These are phyloP conservation scores for Pisolithus orientalis DNA, from an alignment of 768 basidiomycete species.

Conservation along the genomic window DNA sequence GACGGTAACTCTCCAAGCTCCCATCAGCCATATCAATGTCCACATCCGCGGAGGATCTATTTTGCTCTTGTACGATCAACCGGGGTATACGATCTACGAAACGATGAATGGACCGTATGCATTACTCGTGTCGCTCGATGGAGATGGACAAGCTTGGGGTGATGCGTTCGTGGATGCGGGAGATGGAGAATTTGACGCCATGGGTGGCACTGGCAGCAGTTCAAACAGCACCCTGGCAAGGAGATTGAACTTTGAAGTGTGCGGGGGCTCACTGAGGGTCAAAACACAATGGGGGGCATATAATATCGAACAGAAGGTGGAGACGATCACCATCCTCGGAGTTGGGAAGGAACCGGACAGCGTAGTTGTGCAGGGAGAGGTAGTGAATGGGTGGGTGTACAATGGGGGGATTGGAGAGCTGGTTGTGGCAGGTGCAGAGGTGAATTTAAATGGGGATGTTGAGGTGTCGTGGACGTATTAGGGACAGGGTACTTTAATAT, in stretches of 20 bases:
- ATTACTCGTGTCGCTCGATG: conserved; percentile 51
- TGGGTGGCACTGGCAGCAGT: background rate
- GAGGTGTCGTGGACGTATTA: background rate
- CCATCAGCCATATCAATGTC: conserved; percentile 70
- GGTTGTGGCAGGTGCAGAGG: conserved; percentile 30
- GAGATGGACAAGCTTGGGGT: conserved; percentile 47
- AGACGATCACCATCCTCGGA: conserved; percentile 54
- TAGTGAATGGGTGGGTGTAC: conserved; percentile 35
- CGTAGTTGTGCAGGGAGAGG: conserved; percentile 35
- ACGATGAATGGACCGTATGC: conserved; percentile 57
- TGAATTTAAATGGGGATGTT: conserved; percentile 37
- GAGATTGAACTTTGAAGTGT: conserved; percentile 39
- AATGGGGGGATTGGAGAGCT: conserved; percentile 33
- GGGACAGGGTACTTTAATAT: background rate
- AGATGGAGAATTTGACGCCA: background rate
- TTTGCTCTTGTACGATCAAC: conserved; percentile 54
- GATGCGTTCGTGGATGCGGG: conserved; percentile 66
- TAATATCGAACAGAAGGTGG: conserved; percentile 38
- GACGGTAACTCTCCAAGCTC: conserved; percentile 45
- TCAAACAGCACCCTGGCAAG: background rate
- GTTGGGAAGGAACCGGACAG: conserved; percentile 32
- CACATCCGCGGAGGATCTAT: conserved; percentile 68
- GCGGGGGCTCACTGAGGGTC: conserved; percentile 32
- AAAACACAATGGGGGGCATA: conserved; percentile 27
- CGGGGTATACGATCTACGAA: conserved; percentile 64